These are phyloP conservation scores for Suillus subaureus DNA, from an alignment of 768 basidiomycete species.

Conservation along the genomic window DNA sequence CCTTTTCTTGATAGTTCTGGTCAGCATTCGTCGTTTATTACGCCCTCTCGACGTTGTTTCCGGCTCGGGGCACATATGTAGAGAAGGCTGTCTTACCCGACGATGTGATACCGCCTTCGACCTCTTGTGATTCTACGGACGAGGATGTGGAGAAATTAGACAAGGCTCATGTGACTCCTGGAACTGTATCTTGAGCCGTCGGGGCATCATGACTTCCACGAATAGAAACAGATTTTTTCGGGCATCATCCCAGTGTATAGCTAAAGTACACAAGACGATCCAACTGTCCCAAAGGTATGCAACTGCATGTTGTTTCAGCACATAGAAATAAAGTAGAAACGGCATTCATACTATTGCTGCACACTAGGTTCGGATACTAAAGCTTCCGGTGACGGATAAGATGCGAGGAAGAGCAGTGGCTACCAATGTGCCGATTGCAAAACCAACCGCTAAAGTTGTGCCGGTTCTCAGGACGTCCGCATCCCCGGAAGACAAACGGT, in stretches of 20 bases:
- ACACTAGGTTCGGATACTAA: neutral
- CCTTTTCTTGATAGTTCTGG: constrained; percentile 7
- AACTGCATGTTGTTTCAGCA: neutral
- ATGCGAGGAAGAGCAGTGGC: constrained; percentile 13
- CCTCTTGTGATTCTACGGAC: neutral
- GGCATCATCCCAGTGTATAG: neutral
- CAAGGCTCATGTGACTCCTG: neutral
- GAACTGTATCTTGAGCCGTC: neutral
- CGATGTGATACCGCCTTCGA: neutral
- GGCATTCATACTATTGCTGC: neutral
- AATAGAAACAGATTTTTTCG: neutral
- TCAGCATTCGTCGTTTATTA: constrained; percentile 12
- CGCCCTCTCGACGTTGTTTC: constrained; percentile 11
- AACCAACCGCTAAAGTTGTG: constrained; percentile 20
- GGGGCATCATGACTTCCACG: neutral
- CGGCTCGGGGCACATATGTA: constrained; percentile 9
- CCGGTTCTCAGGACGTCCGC: neutral
- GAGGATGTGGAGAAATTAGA: constrained; percentile 8
- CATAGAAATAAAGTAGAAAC: neutral
- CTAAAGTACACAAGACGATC: neutral
- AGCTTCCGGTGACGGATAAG: neutral
- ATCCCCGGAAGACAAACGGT: neutral
- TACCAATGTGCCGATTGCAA: constrained; percentile 18
- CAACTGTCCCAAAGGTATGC: neutral
- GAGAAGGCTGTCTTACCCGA: constrained; percentile 12